Evolutionary conservation across 768 basidiomycete genomes (phyloP).

Genomic region (Psilocybe sp.): DNA sequence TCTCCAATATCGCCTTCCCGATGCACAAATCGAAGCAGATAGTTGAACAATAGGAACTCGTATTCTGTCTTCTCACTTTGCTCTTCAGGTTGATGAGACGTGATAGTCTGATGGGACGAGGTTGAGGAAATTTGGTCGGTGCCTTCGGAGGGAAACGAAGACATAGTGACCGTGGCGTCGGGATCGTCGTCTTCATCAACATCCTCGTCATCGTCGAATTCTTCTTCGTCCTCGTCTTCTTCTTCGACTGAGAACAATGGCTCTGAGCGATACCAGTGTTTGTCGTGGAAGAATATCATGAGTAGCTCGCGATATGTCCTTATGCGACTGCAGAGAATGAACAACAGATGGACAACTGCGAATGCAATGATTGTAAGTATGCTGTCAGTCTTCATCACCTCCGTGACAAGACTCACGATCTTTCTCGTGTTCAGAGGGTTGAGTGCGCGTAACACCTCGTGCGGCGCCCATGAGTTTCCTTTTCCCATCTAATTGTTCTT

Average conservation of each 20-base stretch:
- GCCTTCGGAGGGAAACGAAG: slow-evolving; percentile 5
- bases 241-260: slow-evolving; percentile 76
- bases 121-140: slow-evolving; percentile 50
- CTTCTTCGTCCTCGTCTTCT: slow-evolving; percentile 65
- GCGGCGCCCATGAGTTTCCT: slow-evolving; percentile 83
- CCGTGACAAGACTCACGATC: slow-evolving; percentile 54
- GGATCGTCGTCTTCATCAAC: slow-evolving; percentile 50
- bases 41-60: slow-evolving; percentile 94
- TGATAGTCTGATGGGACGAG: slow-evolving; percentile 57
- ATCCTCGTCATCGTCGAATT: slow-evolving; percentile 46
- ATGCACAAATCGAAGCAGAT: slow-evolving; percentile 92
- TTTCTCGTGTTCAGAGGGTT: slow-evolving; percentile 87
- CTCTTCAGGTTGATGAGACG: slow-evolving; percentile 34
- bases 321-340: slow-evolving; percentile 90
- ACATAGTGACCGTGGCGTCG: slow-evolving; percentile 15
- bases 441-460: slow-evolving; percentile 57
- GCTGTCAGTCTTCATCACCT: not conserved
- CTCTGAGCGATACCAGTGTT: slow-evolving; percentile 80
- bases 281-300: slow-evolving; percentile 97
- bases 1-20: slow-evolving; percentile 93
- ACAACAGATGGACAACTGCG: slow-evolving; percentile 89
- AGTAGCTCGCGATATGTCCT: slow-evolving; percentile 85
- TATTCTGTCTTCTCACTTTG: slow-evolving; percentile 74
- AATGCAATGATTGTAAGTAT: slow-evolving; percentile 6
- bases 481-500: slow-evolving; percentile 82